A percentile compares a stretch with the other conserved stretches of the same genome.
phyloP scores from a whole-genome alignment of 2,329 filamentous ascomycete genomes.

The Immersiporthe knoxdaviesiana region DNA sequence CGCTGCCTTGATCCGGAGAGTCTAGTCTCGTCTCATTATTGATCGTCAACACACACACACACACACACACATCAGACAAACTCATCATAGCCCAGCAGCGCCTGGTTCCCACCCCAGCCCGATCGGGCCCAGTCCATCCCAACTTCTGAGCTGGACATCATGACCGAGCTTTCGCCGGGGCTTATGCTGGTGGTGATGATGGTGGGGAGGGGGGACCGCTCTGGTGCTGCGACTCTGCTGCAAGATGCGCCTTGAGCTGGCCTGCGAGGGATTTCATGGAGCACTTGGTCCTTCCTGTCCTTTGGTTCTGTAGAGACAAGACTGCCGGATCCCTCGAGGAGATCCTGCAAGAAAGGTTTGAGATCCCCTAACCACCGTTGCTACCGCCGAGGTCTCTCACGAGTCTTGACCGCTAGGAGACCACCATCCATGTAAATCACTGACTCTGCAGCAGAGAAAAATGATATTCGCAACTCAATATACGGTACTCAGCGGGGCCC shows the following conservation, averaged over 20 bases:
- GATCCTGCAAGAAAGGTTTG: background rate
- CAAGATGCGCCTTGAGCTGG: background rate
- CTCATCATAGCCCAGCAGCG: background rate
- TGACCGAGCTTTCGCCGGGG: background rate
- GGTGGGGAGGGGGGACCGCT: no score
- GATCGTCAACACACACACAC: background rate
- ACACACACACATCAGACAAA: slow-evolving; percentile 6
- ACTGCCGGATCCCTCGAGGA: background rate
- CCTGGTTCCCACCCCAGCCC: background rate
- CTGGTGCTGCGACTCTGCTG: background rate
- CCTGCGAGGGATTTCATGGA: background rate
- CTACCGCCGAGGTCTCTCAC: background rate
- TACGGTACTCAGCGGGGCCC: background rate
- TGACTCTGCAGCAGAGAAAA: background rate
- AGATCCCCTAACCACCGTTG: background rate
- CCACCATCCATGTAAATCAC: background rate
- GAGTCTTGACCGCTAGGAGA: background rate
- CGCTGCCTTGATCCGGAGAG: background rate
- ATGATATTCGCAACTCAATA: background rate
- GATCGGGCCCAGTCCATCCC: background rate
- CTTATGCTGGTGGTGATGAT: background rate
- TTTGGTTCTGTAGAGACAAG: no score
- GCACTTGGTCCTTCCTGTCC: background rate
- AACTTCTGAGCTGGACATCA: background rate
- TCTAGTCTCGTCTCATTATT: background rate